Conservation (phyloP, 2,329 filamentous ascomycete genomes). For the Hortaea sp. region DNA sequence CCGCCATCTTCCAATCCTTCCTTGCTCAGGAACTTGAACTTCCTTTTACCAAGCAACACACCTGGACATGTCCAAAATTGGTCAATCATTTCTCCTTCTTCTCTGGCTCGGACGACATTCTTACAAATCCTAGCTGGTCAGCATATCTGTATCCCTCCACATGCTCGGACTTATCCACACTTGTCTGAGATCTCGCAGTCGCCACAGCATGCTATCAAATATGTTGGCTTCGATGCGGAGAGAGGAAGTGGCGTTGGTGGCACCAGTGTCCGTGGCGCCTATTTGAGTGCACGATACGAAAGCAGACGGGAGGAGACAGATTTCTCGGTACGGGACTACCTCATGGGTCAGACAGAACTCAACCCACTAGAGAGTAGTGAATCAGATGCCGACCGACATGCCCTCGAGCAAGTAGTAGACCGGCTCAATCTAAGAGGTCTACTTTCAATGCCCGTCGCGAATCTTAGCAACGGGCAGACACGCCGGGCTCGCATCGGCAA, state of each 20-base stretch:
- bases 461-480: slow-evolving; percentile 89
- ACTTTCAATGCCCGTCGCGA: slow-evolving; percentile 72
- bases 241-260: slow-evolving; percentile 44
- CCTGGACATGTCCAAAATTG: slow-evolving; percentile 49
- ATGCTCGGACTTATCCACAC: slow-evolving; percentile 67
- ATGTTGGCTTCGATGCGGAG: slow-evolving; percentile 83
- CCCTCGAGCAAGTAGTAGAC: slow-evolving; percentile 53
- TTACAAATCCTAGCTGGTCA: slow-evolving; percentile 63
- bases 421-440: slow-evolving; percentile 62
- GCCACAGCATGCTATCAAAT: slow-evolving; percentile 63
- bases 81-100: slow-evolving; percentile 73
- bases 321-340: slow-evolving; percentile 71
- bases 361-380: slow-evolving; percentile 55
- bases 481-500: slow-evolving; percentile 79
- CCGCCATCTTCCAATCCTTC: slow-evolving; percentile 50
- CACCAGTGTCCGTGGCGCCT: slow-evolving; percentile 58
- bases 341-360: slow-evolving; percentile 71
- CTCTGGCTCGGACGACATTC: slow-evolving; percentile 71
- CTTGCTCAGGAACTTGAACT: slow-evolving; percentile 61
- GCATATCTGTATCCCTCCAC: slow-evolving; percentile 64
- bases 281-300: slow-evolving; percentile 85
- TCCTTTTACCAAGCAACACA: slow-evolving; percentile 47
- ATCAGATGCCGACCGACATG: slow-evolving; percentile 31
- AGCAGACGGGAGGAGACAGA: slow-evolving; percentile 77
- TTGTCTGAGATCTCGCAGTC: slow-evolving; percentile 49